These are phyloP conservation scores for Melanogaster broomeanus DNA, from an alignment of 768 basidiomycete genomes.

Conservation along the genomic window DNA sequence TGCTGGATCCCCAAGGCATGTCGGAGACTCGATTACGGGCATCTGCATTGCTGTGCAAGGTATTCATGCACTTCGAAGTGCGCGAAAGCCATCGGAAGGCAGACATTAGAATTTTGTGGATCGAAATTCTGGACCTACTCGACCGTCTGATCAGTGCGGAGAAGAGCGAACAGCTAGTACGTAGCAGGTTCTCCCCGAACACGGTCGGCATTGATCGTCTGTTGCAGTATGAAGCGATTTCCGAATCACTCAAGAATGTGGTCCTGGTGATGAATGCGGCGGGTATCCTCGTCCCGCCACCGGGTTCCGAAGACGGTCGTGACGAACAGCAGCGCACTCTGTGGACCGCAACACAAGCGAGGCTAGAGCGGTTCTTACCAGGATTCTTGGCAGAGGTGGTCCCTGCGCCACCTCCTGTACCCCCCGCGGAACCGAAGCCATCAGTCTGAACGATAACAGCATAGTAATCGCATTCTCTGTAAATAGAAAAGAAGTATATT, in stretches of 20 bases:
- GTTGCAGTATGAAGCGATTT: conserved; percentile 86
- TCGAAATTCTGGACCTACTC: conserved; percentile 84
- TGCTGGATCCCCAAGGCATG: conserved; percentile 83
- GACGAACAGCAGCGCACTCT: conserved; percentile 65
- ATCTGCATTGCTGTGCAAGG: conserved; percentile 89
- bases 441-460: conserved; percentile 11
- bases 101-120: conserved; percentile 80
- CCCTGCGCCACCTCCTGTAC: conserved; percentile 34
- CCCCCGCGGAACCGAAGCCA: conserved; percentile 15
- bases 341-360: conserved; percentile 84
- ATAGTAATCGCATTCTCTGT: conserved; percentile 1
- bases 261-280: conserved; percentile 95
- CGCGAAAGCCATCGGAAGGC: conserved; percentile 59
- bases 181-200: neutral
- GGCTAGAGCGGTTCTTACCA: conserved; percentile 90
- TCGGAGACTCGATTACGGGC: conserved; percentile 88
- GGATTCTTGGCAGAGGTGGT: conserved; percentile 81
- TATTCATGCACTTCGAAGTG: conserved; percentile 91
- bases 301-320: conserved; percentile 44
- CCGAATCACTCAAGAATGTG: conserved; percentile 96
- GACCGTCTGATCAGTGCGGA: conserved; percentile 89
- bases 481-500: conserved; percentile 2
- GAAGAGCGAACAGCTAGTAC: conserved; percentile 82
- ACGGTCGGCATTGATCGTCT: conserved; percentile 4
- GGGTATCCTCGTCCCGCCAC: conserved; percentile 70